phyloP scores from a whole-genome alignment of 139 green algal genomes.

The Tetradesmus lagerheimii region DNA sequence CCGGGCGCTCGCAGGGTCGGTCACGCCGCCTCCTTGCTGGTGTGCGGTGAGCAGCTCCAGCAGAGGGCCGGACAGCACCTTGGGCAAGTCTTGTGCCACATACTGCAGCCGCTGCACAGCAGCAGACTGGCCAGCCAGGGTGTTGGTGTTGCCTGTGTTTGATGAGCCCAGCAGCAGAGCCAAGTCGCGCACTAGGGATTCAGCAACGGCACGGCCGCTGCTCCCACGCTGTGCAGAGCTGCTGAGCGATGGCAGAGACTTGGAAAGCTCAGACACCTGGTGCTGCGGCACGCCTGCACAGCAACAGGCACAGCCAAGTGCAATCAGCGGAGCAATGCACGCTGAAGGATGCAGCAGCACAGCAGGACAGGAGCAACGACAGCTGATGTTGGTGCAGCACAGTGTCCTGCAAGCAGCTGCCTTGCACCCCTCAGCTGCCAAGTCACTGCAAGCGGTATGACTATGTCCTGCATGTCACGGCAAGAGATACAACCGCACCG shows the following conservation, averaged over 20 bases:
- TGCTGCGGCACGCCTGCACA: conserved; percentile 30
- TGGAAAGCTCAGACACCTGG: conserved; percentile 13
- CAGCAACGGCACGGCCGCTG: neutral
- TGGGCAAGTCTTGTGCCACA: conserved; percentile 23
- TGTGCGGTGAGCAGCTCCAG: conserved; percentile 5
- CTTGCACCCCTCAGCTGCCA: neutral
- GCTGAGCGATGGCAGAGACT: neutral
- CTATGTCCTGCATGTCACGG: no score
- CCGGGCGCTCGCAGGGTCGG: neutral
- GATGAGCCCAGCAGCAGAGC: neutral
- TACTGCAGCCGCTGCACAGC: conserved; percentile 18
- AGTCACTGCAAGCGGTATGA: neutral
- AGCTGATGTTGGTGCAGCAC: neutral
- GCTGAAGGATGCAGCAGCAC: no score
- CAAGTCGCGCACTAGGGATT: conserved; percentile 6
- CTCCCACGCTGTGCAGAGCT: neutral
- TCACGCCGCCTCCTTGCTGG: neutral
- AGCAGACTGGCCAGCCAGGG: neutral
- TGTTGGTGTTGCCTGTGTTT: neutral
- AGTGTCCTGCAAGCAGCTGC: neutral
- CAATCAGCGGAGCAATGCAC: neutral
- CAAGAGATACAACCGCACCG: neutral
- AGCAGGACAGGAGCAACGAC: neutral
- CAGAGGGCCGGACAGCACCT: conserved; percentile 33
- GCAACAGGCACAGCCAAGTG: no score